phyloP scores from a whole-genome alignment of 1,284 basidiomycete genomes.

The Cryptococcus sp. region DNA sequence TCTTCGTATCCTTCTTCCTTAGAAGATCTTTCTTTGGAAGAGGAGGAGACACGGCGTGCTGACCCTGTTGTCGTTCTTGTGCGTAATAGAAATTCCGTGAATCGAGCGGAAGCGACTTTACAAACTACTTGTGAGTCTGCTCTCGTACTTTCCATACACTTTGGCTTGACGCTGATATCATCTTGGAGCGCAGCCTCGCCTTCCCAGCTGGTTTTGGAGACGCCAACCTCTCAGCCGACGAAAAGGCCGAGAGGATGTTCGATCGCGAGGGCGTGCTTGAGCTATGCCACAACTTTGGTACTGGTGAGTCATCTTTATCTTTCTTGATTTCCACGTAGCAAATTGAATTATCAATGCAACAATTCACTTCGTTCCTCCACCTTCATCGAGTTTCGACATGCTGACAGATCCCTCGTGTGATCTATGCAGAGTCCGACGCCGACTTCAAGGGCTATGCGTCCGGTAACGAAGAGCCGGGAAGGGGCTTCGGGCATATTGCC shows the following conservation, averaged over 20 bases:
- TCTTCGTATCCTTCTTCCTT: not conserved
- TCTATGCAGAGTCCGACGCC: constrained; percentile 61
- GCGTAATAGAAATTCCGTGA: constrained; percentile 40
- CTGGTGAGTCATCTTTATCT: constrained; percentile 54
- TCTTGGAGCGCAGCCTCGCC: constrained; percentile 28
- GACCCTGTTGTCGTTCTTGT: not conserved
- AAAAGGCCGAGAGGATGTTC: constrained; percentile 45
- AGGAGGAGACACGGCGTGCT: not conserved
- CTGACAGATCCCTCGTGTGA: not conserved
- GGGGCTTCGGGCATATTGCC: constrained; percentile 84
- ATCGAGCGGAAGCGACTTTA: constrained; percentile 48
- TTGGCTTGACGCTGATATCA: constrained; percentile 1
- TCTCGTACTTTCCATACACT: not conserved
- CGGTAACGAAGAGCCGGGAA: constrained; percentile 81
- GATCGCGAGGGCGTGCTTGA: constrained; percentile 65
- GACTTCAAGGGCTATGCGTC: constrained; percentile 75
- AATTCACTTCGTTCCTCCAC: too few relatives aligned
- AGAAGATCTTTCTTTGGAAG: not conserved
- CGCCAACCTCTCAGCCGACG: constrained; percentile 37
- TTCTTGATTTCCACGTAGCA: not conserved
- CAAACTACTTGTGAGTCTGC: constrained; percentile 46
- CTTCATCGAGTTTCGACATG: not conserved
- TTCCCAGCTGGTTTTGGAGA: constrained; percentile 43
- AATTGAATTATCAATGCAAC: too few relatives aligned
- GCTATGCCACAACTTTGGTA: constrained; percentile 87